Evolutionary conservation across 2,329 filamentous ascomycete genomes (phyloP).

Genomic region (Alternaria solani): DNA sequence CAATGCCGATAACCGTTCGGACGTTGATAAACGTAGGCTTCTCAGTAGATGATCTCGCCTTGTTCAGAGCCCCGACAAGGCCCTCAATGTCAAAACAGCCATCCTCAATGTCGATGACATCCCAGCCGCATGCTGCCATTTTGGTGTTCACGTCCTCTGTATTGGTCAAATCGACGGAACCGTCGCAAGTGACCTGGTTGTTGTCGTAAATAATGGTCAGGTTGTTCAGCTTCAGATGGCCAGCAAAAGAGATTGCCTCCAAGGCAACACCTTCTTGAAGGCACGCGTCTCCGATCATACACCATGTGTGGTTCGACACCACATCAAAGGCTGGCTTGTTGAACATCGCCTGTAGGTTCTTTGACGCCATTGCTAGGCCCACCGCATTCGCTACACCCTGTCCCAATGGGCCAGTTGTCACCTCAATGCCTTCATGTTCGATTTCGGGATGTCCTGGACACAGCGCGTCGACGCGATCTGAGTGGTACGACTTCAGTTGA

Average conservation of each 20-base stretch:
- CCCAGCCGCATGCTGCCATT: conserved; percentile 65
- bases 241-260: conserved; percentile 65
- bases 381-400: conserved; percentile 67
- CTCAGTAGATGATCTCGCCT: conserved; percentile 54
- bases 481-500: conserved; percentile 65
- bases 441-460: conserved; percentile 67
- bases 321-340: conserved; percentile 59
- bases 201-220: conserved; percentile 68
- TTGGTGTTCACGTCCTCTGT: conserved; percentile 65
- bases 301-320: conserved; percentile 62
- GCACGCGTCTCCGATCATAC: conserved; percentile 65
- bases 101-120: conserved; percentile 63
- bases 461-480: conserved; percentile 55
- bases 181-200: conserved; percentile 68
- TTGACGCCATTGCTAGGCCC: conserved; percentile 62
- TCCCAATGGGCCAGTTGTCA: conserved; percentile 67
- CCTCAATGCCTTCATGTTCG: conserved; percentile 64
- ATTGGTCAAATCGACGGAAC: conserved; percentile 62
- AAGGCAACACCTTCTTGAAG: conserved; percentile 66
- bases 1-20: conserved; percentile 64
- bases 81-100: conserved; percentile 61
- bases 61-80: conserved; percentile 58
- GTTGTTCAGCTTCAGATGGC: conserved; percentile 65
- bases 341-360: conserved; percentile 68
- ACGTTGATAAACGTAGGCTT: conserved; percentile 68